Base-by-base conservation (phyloP, 208 protist genomes). In the Leishmania braziliensis region DNA sequence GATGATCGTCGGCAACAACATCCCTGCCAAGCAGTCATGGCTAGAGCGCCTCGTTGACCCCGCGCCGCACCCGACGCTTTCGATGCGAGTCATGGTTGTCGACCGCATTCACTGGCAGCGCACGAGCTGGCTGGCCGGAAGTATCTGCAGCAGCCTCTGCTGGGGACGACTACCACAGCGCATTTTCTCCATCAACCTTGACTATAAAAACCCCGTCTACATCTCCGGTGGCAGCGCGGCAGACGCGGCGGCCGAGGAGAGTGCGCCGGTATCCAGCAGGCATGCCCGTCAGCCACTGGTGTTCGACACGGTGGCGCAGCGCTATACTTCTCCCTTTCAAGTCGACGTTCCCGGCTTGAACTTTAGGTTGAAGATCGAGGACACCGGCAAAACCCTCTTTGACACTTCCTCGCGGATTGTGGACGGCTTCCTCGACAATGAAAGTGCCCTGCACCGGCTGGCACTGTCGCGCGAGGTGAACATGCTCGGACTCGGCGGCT, bases 91-190 rank as follows among this genome's bases (percentile, higher is more conserved):
- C 50, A 87, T 90, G 73, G 92, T 95, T 29, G 81, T 95, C 76
- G 93, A 97, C 77, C 92, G 93, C 76, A 90, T 95, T 75, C 90
- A 95, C 82, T 97, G 93, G 92, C 93, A 95, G 80, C 93, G 92
- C 78, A 97, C 92, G 23, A 89, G 80, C 43, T 97, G 93, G 92
- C 80, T 95, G 78, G 92, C 87, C 2, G 83, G 88, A 6, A 92
- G 86, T 66, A 92, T 95, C 79, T 95, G 92, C 85, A 85, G 65
- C 65, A 95, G 91, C 74, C 81, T 93, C 29, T 95, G 92, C 78
- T 97, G 92, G 91, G 93, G 93, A 5, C 79, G 91, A 5, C 74
- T 97, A 16, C 93, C 93, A 10, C 88, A 94, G 77, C 86, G 86
- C 60, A 94, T 97, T 58, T 95, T 92, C 82, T 92, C 89, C 56